These are phyloP conservation scores for Aspergillus mulundensis DNA, from an alignment of 495 filamentous ascomycete species.

Conservation along the genomic window DNA sequence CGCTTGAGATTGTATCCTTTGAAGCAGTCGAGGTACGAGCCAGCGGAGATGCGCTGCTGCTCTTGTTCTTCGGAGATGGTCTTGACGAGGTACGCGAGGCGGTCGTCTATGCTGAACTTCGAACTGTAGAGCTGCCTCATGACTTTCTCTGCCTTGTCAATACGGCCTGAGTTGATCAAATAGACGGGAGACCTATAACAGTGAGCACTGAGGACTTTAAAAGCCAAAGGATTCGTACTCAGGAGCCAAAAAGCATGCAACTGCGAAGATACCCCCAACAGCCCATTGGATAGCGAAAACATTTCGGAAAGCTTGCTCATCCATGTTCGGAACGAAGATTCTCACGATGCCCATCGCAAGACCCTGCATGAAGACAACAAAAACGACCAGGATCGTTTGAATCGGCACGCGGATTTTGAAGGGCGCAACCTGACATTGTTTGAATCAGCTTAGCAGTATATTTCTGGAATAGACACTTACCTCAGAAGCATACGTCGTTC, in stretches of 20 bases:
- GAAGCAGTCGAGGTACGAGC: not conserved
- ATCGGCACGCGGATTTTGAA: not conserved
- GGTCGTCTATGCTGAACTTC: not conserved
- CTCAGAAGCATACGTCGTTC: not conserved
- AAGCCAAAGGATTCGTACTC: not conserved
- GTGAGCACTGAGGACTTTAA: not conserved
- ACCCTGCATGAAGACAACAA: conserved; percentile 5
- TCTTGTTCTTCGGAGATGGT: conserved; percentile 3
- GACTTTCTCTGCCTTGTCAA: not conserved
- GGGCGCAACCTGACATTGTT: not conserved
- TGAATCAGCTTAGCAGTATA: not conserved
- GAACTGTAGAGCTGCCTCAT: conserved; percentile 3
- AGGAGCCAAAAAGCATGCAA: not conserved
- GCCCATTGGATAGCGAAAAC: conserved; percentile 4
- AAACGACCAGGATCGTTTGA: not conserved
- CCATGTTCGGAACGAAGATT: conserved; percentile 1
- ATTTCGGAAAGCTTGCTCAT: not conserved
- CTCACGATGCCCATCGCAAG: not conserved
- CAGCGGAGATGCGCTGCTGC: not conserved
- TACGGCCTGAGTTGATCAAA: not conserved
- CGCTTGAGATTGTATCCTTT: conserved; percentile 4
- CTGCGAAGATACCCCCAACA: not conserved
- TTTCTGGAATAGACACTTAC: not conserved
- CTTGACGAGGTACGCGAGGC: not conserved
- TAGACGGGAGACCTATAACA: conserved; percentile 4